These are phyloP conservation scores for Cucumis hystrix DNA, from an alignment of 306 rosid species.

Conservation along the genomic window DNA sequence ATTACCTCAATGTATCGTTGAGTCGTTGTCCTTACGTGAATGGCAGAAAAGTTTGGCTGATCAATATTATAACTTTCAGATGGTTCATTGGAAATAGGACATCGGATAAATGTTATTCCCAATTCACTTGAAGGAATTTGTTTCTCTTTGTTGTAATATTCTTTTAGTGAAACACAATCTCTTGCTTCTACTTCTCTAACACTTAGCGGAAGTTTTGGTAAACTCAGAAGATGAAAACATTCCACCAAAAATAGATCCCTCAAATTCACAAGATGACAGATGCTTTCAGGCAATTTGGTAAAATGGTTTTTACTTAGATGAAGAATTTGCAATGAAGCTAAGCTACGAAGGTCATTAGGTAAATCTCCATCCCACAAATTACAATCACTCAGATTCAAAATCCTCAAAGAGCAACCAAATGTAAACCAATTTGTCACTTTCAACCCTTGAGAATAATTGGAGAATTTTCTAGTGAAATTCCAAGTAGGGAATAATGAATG, in stretches of 20 bases:
- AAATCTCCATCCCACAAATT: not conserved
- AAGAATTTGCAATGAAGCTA: not conserved
- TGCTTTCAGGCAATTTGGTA: not conserved
- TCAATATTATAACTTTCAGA: not conserved
- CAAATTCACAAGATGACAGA: conserved; percentile 10
- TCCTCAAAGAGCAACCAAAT: not conserved
- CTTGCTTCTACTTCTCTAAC: not conserved
- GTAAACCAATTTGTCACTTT: not conserved
- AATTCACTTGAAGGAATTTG: not conserved
- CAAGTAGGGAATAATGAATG: not conserved
- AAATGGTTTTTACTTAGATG: conserved; percentile 5
- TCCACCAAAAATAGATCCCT: not conserved
- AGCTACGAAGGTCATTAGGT: not conserved
- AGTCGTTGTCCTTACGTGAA: not conserved
- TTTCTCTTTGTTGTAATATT: not conserved
- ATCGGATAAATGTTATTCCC: not conserved
- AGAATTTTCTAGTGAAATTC: not conserved
- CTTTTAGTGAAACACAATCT: conserved; percentile 2
- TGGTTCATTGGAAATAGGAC: not conserved
- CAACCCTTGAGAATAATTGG: not conserved
- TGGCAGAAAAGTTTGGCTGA: not conserved
- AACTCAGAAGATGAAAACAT: not conserved
- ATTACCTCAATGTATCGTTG: conserved; percentile 2
- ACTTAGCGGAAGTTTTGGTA: conserved; percentile 8
- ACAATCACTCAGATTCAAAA: conserved; percentile 3